phyloP scores from a whole-genome alignment of 106 monocot genomes.

The Allium cepa region DNA sequence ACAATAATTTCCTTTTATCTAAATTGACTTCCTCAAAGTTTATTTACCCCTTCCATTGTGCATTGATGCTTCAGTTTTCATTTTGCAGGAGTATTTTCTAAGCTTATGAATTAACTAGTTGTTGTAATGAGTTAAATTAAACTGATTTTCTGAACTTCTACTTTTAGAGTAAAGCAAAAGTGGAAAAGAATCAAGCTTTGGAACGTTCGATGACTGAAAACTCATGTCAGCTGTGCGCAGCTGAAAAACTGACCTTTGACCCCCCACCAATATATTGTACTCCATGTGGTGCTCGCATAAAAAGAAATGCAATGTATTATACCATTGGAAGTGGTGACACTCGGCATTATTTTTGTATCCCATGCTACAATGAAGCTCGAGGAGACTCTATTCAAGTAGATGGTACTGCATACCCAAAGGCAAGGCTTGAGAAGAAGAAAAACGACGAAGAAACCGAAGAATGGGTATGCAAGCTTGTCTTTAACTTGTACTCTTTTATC shows the following conservation, averaged over 20 bases:
- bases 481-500: not conserved
- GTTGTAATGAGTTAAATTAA: not conserved
- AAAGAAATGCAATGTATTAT: slow-evolving; percentile 89
- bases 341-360: slow-evolving; percentile 75
- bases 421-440: slow-evolving; percentile 84
- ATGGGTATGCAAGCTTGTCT: slow-evolving; percentile 40
- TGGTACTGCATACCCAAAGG: slow-evolving; percentile 42
- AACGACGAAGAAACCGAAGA: slow-evolving; percentile 98
- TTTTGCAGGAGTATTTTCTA: not conserved
- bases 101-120: not conserved
- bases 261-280: slow-evolving; percentile 99
- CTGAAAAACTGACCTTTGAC: slow-evolving; percentile 93
- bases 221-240: slow-evolving; percentile 89
- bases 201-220: slow-evolving; percentile 88
- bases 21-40: no score
- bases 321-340: slow-evolving; percentile 73
- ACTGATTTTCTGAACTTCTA: not conserved
- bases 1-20: no score
- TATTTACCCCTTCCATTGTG: no score
- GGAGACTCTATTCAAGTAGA: slow-evolving; percentile 84
- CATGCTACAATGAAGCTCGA: slow-evolving; percentile 86
- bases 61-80: not conserved
- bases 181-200: slow-evolving; percentile 97
- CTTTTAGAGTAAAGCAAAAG: slow-evolving; percentile 90
- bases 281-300: slow-evolving; percentile 95